These are phyloP conservation scores for Astrephomene gubernaculifera DNA, from an alignment of 139 green algal species.

Conservation along the genomic window DNA sequence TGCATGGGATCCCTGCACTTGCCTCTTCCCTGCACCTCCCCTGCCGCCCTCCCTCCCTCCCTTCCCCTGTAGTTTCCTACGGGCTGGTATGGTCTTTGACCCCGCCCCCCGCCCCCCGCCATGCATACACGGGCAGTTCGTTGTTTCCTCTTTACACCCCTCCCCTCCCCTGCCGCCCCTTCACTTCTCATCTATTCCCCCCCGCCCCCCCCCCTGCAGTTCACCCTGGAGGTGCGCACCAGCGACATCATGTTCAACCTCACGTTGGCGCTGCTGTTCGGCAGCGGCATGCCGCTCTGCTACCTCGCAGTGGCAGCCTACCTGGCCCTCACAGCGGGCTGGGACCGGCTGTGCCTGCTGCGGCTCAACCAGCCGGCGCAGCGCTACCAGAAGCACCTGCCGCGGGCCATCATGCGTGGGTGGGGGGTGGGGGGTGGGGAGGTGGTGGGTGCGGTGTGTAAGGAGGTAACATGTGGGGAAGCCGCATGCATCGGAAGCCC, in stretches of 20 bases:
- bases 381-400: conserved; percentile 54
- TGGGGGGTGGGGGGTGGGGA: not conserved
- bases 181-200: not conserved
- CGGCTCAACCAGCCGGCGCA: conserved; percentile 29
- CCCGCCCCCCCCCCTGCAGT: conserved; percentile 7
- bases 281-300: conserved; percentile 57
- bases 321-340: conserved; percentile 12
- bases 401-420: conserved; percentile 54
- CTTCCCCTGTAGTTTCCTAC: not conserved
- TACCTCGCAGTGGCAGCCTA: conserved; percentile 49
- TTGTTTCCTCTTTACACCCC: not conserved
- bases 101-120: too few relatives aligned
- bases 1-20: too few relatives aligned
- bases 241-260: conserved; percentile 62
- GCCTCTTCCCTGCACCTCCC: too few relatives aligned
- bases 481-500: not conserved
- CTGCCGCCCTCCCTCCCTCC: too few relatives aligned
- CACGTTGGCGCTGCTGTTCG: conserved; percentile 62
- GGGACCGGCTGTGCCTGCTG: conserved; percentile 48
- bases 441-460: not conserved
- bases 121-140: not conserved
- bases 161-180: not conserved
- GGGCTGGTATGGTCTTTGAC: not conserved
- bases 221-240: conserved; percentile 56
- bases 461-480: too few relatives aligned